Percentiles rank a stretch among this genome's conserved stretches.
Evolutionary conservation across 768 basidiomycete genomes (phyloP).

Genomic region (Xerocomellus intermedius): DNA sequence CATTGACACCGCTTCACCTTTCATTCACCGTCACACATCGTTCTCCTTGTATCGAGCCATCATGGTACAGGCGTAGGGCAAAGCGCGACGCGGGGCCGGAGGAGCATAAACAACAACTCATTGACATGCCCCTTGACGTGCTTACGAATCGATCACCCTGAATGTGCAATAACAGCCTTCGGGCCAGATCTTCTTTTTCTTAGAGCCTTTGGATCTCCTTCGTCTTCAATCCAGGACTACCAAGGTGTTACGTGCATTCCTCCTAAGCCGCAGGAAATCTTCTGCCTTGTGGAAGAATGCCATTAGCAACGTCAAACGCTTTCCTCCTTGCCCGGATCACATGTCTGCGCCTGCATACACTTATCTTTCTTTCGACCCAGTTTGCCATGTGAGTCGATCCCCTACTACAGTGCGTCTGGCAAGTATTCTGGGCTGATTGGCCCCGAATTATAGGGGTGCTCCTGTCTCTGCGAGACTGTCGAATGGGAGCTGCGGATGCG

Average conservation of each 20-base stretch:
- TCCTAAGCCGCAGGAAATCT: constrained; percentile 21
- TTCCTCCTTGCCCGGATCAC: constrained; percentile 29
- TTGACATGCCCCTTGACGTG: constrained; percentile 13
- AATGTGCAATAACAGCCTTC: background rate
- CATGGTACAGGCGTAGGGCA: constrained; percentile 1
- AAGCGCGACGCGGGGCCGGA: background rate
- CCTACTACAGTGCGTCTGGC: background rate
- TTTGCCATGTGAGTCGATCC: constrained; percentile 30
- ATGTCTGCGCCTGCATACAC: constrained; percentile 32
- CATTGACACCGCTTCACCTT: background rate
- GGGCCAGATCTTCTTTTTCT: constrained; percentile 22
- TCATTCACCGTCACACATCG: background rate
- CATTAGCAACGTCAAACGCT: constrained; percentile 16
- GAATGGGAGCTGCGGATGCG: constrained; percentile 16
- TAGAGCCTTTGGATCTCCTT: constrained; percentile 34
- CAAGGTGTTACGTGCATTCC: constrained; percentile 28
- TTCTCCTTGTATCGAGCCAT: background rate
- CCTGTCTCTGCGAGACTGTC: constrained; percentile 9
- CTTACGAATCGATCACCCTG: background rate
- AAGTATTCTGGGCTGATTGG: background rate
- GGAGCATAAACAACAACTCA: background rate
- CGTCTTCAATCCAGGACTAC: constrained; percentile 31
- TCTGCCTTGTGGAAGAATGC: constrained; percentile 27
- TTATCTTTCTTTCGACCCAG: constrained; percentile 26
- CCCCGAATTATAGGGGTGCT: constrained; percentile 5